Base-by-base conservation (phyloP, 2,329 filamentous ascomycete genomes). In the Sarocladium kiliense region DNA sequence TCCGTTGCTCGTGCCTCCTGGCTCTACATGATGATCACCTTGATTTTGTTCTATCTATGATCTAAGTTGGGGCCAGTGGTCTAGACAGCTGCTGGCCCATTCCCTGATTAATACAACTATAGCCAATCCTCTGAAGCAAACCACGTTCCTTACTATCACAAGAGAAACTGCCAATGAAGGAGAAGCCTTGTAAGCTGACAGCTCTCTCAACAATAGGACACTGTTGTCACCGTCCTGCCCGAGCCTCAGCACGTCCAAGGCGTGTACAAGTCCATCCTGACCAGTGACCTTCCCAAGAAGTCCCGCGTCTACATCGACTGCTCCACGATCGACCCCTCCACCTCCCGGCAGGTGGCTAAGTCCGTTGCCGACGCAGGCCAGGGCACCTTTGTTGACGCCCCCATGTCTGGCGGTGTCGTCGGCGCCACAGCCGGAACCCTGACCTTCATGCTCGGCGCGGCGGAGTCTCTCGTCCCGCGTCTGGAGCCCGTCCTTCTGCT, bases 321-420 rank as follows among this genome's bases (percentile, higher is more conserved):
- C 71, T 97, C 93, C 3, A 99, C 94, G 16, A 97, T 99, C 66
- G 94, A 97, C 71, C 91, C 92, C 0, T 84, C 85, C 30, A 90
- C 91, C 2, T 97, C 92, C 1, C 84, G 84, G 37, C 80, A 85
- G 61, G 87, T 97, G 4, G 91, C 91, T 21, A 77, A 84, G 58
- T 79, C 80, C 23, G 86, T 95, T 1, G 58, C 71, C 56, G 80
- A 81, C 4, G 83, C 84, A 1, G 77, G 82, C 1, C 81, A 87
- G 66, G 89, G 89, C 54, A 80, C 79, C 54, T 97, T 97, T 66
- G 86, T 97, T 57, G 94, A 99, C 68, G 93, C 94, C 2, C 94
- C 94, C 44, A 96, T 99, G 87, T 97, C 93, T 0, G 94, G 94
- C 49, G 94, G 94, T 53, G 92, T 97, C 0, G 91, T 97, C 4